Evolutionary conservation across 2,329 filamentous ascomycete species (phyloP).

Genomic region (Cryphonectria nitschkei): DNA sequence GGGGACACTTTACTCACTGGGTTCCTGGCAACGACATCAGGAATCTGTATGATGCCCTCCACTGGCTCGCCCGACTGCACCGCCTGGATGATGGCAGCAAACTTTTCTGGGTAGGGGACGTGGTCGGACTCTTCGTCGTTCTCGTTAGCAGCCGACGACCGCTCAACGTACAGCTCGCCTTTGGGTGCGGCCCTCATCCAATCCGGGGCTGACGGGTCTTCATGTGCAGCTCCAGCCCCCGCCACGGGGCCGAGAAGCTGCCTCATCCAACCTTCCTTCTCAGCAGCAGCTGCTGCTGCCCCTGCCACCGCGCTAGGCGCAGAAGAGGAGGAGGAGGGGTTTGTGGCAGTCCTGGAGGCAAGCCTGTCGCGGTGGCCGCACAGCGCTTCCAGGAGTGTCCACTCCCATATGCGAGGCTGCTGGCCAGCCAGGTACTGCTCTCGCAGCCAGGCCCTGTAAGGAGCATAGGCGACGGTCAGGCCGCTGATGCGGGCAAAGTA

Average conservation of each 20-base stretch:
- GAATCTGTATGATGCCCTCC: conserved; percentile 86
- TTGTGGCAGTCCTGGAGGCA: conserved; percentile 4
- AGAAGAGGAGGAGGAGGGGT: neutral
- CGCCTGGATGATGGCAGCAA: conserved; percentile 83
- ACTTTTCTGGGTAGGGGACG: conserved; percentile 73
- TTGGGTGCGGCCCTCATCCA: conserved; percentile 58
- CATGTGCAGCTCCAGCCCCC: neutral
- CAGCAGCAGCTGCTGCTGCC: conserved; percentile 14
- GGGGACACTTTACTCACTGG: conserved; percentile 53
- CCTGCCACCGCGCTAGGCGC: neutral
- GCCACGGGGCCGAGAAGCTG: conserved; percentile 11
- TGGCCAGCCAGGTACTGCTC: conserved; percentile 39
- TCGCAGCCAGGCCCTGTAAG: conserved; percentile 69
- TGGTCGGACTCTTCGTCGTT: conserved; percentile 29
- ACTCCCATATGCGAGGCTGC: conserved; percentile 33
- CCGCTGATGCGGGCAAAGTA: conserved; percentile 61
- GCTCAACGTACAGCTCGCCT: conserved; percentile 50
- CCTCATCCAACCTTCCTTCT: conserved; percentile 24
- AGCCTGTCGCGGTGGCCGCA: conserved; percentile 33
- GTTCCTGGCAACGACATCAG: conserved; percentile 74
- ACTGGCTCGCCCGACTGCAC: conserved; percentile 82
- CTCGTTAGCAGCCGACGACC: conserved; percentile 34
- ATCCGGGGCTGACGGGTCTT: conserved; percentile 32
- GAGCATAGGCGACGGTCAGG: conserved; percentile 64
- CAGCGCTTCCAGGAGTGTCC: conserved; percentile 28